Percentiles rank a stretch among this genome's conserved stretches.
Evolutionary conservation across 2,329 filamentous ascomycete species (phyloP).

Genomic region (Cladosporium sp.): DNA sequence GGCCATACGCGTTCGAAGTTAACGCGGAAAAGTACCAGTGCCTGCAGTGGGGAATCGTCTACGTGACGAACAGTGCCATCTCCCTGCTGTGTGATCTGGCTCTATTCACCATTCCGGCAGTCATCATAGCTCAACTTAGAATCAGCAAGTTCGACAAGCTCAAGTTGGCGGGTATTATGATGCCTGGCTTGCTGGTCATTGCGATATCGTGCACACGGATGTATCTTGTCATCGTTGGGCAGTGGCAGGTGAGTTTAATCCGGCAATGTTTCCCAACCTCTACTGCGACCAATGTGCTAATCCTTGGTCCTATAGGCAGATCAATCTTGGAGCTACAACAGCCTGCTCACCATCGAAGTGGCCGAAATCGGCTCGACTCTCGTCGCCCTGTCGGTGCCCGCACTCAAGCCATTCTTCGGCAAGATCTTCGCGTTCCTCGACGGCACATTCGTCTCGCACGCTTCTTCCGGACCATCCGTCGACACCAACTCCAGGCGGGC

Average conservation of each 20-base stretch:
- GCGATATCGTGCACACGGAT: conserved; percentile 52
- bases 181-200: conserved; percentile 54
- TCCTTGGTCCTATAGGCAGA: conserved; percentile 37
- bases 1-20: conserved; percentile 55
- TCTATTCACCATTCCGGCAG: conserved; percentile 54
- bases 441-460: conserved; percentile 12
- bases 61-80: conserved; percentile 53
- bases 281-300: not conserved
- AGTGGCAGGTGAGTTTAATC: conserved; percentile 37
- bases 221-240: conserved; percentile 51
- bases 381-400: conserved; percentile 55
- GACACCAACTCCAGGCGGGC: not conserved
- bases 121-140: conserved; percentile 51
- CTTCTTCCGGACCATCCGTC: not conserved
- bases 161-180: conserved; percentile 50
- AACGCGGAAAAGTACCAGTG: conserved; percentile 47
- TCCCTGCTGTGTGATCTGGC: conserved; percentile 55
- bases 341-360: conserved; percentile 53
- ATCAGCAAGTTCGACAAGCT: conserved; percentile 50
- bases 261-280: not conserved
- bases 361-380: conserved; percentile 55
- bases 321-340: conserved; percentile 55
- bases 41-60: conserved; percentile 55
- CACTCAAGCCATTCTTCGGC: conserved; percentile 47
- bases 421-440: conserved; percentile 23